These are phyloP conservation scores for Tetraselmis chui DNA, from an alignment of 139 green algal species.

Conservation along the genomic window DNA sequence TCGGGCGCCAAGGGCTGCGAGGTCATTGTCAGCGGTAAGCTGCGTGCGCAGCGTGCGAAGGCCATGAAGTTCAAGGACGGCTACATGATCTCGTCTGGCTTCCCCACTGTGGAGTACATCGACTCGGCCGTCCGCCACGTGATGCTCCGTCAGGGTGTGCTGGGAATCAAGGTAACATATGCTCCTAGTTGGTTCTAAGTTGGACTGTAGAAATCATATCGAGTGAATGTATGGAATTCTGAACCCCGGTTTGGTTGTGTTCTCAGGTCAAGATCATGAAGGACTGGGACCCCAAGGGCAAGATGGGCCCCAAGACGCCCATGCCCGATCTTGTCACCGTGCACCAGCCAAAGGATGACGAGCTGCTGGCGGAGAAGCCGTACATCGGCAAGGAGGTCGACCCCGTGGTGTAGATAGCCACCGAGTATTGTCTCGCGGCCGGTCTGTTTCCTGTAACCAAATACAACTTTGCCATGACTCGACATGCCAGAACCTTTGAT, in stretches of 20 bases:
- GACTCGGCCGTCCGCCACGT: conserved; percentile 93
- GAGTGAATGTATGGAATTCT: no score
- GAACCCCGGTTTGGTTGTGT: not conserved
- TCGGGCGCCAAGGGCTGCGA: conserved; percentile 97
- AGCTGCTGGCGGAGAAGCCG: conserved; percentile 13
- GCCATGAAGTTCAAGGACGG: conserved; percentile 99
- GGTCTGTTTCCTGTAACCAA: no score
- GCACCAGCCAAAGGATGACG: conserved; percentile 82
- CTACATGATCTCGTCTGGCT: conserved; percentile 89
- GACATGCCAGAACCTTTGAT: no score
- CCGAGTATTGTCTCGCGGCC: no score
- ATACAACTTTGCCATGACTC: no score
- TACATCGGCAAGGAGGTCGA: not conserved
- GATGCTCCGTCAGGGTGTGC: conserved; percentile 91
- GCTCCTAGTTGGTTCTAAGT: not conserved
- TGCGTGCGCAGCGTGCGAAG: conserved; percentile 95
- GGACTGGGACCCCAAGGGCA: conserved; percentile 91
- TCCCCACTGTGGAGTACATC: conserved; percentile 88
- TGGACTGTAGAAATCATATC: not conserved
- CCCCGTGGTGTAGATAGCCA: not conserved
- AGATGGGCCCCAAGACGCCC: conserved; percentile 82
- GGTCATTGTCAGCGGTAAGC: conserved; percentile 98
- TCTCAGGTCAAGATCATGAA: conserved; percentile 96
- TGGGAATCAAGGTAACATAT: conserved; percentile 85
- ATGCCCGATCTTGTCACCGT: conserved; percentile 92